phyloP scores from a whole-genome alignment of 768 basidiomycete genomes.

The Guyanaporus albipodus region DNA sequence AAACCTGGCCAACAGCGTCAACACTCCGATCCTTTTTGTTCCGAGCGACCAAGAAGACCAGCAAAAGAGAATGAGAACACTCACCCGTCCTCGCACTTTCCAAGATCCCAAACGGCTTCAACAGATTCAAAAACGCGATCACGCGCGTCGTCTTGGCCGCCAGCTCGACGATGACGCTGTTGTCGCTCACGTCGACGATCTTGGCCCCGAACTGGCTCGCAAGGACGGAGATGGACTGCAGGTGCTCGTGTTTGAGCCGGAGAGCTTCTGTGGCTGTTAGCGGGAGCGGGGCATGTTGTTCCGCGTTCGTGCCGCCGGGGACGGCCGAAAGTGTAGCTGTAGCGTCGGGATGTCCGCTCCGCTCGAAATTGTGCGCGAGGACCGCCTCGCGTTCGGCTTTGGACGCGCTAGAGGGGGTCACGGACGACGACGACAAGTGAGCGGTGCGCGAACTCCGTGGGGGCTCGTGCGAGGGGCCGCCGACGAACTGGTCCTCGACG shows the following conservation, averaged over 20 bases:
- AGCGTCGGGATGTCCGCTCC: slow-evolving; percentile 41
- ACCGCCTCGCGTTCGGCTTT: slow-evolving; percentile 69
- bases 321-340: no score
- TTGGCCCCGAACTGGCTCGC: slow-evolving; percentile 87
- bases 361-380: slow-evolving; percentile 78
- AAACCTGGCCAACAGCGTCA: slow-evolving; percentile 48
- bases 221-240: slow-evolving; percentile 83
- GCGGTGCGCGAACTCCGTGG: slow-evolving; percentile 21
- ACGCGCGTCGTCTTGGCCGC: slow-evolving; percentile 89
- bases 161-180: slow-evolving; percentile 92
- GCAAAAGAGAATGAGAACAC: slow-evolving; percentile 21
- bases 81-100: slow-evolving; percentile 92
- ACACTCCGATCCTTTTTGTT: not conserved
- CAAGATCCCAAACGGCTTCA: slow-evolving; percentile 93
- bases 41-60: not conserved
- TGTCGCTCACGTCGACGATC: slow-evolving; percentile 92
- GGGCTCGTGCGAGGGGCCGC: slow-evolving; percentile 80
- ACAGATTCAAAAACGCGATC: slow-evolving; percentile 85
- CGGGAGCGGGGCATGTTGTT: slow-evolving; percentile 34
- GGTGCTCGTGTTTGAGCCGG: slow-evolving; percentile 82
- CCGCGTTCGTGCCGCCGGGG: not conserved
- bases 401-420: slow-evolving; percentile 30
- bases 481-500: slow-evolving; percentile 84
- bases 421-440: not conserved
- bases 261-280: slow-evolving; percentile 84